Evolutionary conservation across 805 yeast genomes (phyloP), one percentile per base, ranked within the genome.

Genomic region (Yarrowia sp.): DNA sequence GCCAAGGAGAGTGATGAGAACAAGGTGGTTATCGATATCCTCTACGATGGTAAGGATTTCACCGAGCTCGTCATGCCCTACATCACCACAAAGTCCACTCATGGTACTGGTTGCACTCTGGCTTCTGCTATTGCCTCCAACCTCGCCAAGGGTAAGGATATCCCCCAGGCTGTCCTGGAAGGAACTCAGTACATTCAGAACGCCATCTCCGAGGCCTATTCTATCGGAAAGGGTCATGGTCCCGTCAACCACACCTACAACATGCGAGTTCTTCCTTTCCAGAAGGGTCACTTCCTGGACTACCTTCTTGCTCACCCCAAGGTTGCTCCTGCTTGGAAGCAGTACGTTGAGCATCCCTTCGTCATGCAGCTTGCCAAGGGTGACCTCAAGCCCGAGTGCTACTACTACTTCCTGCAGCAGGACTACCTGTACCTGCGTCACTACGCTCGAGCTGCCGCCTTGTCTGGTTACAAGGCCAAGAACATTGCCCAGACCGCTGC

Each of bases 71-170:
- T 78, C 61, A 86, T 87, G 17, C 75, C 73, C 1, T 80, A 72
- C 64, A 71, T 81, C 3, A 70, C 76, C 7, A 78, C 91, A 0
- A 74, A 75, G 1, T 83, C 87, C 71, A 85, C 90, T 1, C 97
- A 92, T 74, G 97, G 97, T 11, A 90, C 97, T 3, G 97, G 97
- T 0, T 92, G 97, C 75, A 89, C 97, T 0, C 78, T 92, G 60
- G 85, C 96, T 0, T 86, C 96, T 0, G 81, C 96, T 0, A 87
- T 92, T 67, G 86, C 95, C 0, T 85, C 95, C 1, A 84, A 88
- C 69, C 69, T 90, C 31, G 92, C 96, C 3, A 79, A 79, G 39
- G 87, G 86, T 0, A 68, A 72, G 39, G 38, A 77, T 0, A 70
- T 89, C 8, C 68, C 69, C 2, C 79, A 78, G 2, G 78, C 96